phyloP scores from a whole-genome alignment of 768 basidiomycete species.

The Boletus insuetus region DNA sequence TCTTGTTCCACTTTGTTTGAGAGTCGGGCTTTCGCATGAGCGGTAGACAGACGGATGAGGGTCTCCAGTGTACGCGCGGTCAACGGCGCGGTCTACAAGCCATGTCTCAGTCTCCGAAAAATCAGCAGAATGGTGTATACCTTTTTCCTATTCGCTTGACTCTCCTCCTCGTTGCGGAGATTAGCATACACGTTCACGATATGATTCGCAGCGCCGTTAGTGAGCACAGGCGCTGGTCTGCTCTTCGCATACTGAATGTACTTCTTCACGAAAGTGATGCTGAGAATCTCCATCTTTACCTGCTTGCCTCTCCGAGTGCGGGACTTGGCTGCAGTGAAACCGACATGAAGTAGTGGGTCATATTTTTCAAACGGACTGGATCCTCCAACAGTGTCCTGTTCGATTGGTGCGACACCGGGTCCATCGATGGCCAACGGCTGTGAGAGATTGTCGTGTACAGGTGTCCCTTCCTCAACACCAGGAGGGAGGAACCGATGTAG shows the following conservation, averaged over 20 bases:
- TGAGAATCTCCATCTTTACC: slow-evolving; percentile 76
- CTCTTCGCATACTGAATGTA: slow-evolving; percentile 98
- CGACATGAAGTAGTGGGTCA: slow-evolving; percentile 91
- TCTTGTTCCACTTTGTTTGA: slow-evolving; percentile 78
- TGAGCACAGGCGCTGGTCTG: slow-evolving; percentile 78
- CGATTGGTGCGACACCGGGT: slow-evolving; percentile 44
- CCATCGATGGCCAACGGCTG: slow-evolving; percentile 89
- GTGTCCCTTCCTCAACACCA: slow-evolving; percentile 95
- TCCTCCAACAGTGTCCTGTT: slow-evolving; percentile 37
- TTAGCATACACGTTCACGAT: slow-evolving; percentile 92
- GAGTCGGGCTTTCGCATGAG: slow-evolving; percentile 94
- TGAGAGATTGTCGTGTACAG: slow-evolving; percentile 79
- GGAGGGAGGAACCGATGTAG: slow-evolving; percentile 97
- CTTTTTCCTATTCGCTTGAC: slow-evolving; percentile 80
- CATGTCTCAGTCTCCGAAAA: slow-evolving; percentile 11
- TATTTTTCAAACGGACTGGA: slow-evolving; percentile 90
- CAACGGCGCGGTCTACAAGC: slow-evolving; percentile 83
- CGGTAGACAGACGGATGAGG: slow-evolving; percentile 94
- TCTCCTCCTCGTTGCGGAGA: slow-evolving; percentile 88
- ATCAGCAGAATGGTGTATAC: slow-evolving; percentile 34
- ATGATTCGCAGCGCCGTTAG: slow-evolving; percentile 90
- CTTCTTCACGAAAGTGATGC: slow-evolving; percentile 94
- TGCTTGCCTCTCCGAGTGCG: slow-evolving; percentile 61
- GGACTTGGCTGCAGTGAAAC: slow-evolving; percentile 50
- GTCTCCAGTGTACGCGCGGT: slow-evolving; percentile 99